These are phyloP conservation scores for Acrasis kona DNA, from an alignment of 78 protist species.

Conservation along the genomic window DNA sequence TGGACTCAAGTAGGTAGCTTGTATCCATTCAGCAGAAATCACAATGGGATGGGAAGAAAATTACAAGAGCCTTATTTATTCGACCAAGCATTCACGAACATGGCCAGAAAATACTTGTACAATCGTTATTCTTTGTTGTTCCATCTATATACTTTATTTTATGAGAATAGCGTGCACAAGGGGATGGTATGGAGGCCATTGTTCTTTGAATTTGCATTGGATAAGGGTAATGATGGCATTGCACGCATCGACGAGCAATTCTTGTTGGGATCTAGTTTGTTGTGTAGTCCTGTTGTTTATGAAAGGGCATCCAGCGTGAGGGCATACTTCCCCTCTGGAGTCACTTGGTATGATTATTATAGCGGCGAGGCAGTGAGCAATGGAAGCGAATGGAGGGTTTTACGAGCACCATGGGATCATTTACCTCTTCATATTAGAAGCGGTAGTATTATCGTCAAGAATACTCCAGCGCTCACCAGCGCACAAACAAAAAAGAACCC, in stretches of 20 bases:
- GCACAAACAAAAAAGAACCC: conserved; percentile 67
- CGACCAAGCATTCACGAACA: conserved; percentile 43
- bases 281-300: conserved; percentile 47
- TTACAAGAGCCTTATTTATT: conserved; percentile 91
- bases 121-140: conserved; percentile 85
- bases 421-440: conserved; percentile 75
- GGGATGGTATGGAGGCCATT: conserved; percentile 71
- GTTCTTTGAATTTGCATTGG: conserved; percentile 60
- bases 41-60: conserved; percentile 86
- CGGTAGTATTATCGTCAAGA: conserved; percentile 71
- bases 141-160: conserved; percentile 69
- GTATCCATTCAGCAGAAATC: conserved; percentile 97
- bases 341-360: conserved; percentile 16
- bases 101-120: conserved; percentile 42
- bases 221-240: not conserved
- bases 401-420: conserved; percentile 56
- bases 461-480: conserved; percentile 64
- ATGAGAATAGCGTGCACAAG: conserved; percentile 46
- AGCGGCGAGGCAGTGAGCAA: not conserved
- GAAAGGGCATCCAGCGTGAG: not conserved
- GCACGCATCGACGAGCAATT: conserved; percentile 11
- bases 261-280: conserved; percentile 53
- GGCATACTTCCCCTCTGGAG: conserved; percentile 39
- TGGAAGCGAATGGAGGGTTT: conserved; percentile 6
- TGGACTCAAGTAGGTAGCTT: conserved; percentile 93